phyloP scores from a whole-genome alignment of 2,329 filamentous ascomycete genomes.

The Venturia aucupariae region DNA sequence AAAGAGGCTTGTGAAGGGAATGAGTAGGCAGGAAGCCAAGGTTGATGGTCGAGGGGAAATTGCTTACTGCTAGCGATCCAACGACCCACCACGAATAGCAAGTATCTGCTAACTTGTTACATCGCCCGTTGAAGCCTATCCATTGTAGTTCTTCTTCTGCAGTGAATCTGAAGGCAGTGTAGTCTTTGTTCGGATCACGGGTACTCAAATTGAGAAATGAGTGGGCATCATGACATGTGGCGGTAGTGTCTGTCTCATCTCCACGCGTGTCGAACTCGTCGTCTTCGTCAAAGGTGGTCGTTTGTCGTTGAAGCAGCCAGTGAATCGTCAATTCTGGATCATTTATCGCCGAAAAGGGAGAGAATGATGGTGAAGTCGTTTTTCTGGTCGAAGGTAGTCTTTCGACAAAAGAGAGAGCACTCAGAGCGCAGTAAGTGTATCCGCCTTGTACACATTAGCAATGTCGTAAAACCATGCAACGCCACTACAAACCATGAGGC shows the following conservation, averaged over 20 bases:
- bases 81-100: constrained; percentile 94
- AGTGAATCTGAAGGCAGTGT: constrained; percentile 22
- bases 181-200: constrained; percentile 17
- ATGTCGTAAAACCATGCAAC: not conserved
- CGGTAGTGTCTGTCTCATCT: constrained; percentile 30
- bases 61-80: constrained; percentile 47
- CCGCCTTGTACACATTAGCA: constrained; percentile 49
- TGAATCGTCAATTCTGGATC: constrained; percentile 32
- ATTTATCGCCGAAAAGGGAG: constrained; percentile 21
- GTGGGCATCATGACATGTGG: constrained; percentile 32
- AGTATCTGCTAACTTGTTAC: constrained; percentile 87
- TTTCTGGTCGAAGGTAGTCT: constrained; percentile 36
- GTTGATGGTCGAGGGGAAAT: not conserved
- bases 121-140: constrained; percentile 80
- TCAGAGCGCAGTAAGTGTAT: constrained; percentile 82
- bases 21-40: constrained; percentile 17
- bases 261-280: constrained; percentile 33
- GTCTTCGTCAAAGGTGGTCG: constrained; percentile 26
- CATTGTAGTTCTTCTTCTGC: constrained; percentile 47
- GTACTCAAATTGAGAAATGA: constrained; percentile 28
- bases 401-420: constrained; percentile 66
- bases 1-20: too few relatives aligned
- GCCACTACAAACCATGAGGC: constrained; percentile 55
- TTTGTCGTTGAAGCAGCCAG: constrained; percentile 41
- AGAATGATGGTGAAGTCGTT: not conserved